Conservation (phyloP, 805 yeast species). For the Candida vartiovaarae region DNA sequence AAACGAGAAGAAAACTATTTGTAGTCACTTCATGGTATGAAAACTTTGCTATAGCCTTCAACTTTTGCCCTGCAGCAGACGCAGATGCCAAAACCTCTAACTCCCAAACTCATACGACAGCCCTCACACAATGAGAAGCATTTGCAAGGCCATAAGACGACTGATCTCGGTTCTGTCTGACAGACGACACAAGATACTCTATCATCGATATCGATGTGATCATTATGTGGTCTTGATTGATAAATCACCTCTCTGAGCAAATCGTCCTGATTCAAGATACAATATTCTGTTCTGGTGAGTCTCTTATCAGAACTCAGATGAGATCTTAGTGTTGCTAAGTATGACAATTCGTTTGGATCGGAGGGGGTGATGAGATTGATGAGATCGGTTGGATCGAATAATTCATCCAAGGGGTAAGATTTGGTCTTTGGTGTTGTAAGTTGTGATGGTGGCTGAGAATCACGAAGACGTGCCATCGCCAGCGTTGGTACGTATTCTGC, state of each 20-base stretch:
- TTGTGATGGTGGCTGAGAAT: conserved; percentile 1
- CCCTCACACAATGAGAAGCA: conserved; percentile 85
- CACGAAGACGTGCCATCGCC: conserved; percentile 8
- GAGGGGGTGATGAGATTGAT: conserved; percentile 25
- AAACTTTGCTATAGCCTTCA: conserved; percentile 40
- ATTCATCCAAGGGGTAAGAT: conserved; percentile 11
- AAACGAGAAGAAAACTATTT: no score
- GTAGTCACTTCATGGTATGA: conserved; percentile 16
- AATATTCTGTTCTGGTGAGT: conserved; percentile 30
- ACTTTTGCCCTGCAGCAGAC: conserved; percentile 79
- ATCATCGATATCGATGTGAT: conserved; percentile 19
- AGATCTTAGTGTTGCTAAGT: conserved; percentile 7
- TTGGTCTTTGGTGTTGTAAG: background rate
- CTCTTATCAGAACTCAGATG: conserved; percentile 20
- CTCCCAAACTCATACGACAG: conserved; percentile 67
- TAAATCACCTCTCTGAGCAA: conserved; percentile 24
- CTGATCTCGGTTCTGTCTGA: conserved; percentile 62
- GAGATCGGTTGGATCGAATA: conserved; percentile 16
- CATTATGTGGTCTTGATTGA: conserved; percentile 21
- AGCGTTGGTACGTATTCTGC: conserved; percentile 11
- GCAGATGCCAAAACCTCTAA: conserved; percentile 69
- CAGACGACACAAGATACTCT: conserved; percentile 70
- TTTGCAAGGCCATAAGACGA: conserved; percentile 89
- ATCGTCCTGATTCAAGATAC: conserved; percentile 23
- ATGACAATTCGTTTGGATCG: conserved; percentile 16